These are phyloP conservation scores for Cladophialophora immunda DNA, from an alignment of 2,329 filamentous ascomycete species.

Conservation along the genomic window DNA sequence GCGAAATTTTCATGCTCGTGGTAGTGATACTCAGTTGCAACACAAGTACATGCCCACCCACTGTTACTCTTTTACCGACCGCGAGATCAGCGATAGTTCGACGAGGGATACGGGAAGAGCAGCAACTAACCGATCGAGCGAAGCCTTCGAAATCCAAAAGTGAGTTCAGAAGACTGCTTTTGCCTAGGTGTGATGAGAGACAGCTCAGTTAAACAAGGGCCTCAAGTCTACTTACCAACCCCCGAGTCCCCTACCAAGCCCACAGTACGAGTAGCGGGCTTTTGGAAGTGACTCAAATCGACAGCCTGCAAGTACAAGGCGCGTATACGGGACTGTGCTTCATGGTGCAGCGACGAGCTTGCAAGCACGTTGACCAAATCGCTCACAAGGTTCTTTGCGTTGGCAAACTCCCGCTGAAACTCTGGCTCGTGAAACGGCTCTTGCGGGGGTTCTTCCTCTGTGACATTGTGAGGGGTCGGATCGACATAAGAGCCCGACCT, in stretches of 20 bases:
- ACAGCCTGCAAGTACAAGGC: slow-evolving; percentile 15
- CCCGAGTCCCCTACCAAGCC: slow-evolving; percentile 16
- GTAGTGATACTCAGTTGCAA: slow-evolving; percentile 23
- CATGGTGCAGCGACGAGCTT: slow-evolving; percentile 18
- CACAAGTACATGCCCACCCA: slow-evolving; percentile 20
- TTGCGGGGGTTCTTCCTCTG: slow-evolving; percentile 20
- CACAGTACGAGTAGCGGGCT: slow-evolving; percentile 16
- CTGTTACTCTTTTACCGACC: slow-evolving; percentile 14
- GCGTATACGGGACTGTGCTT: slow-evolving; percentile 6
- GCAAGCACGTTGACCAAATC: slow-evolving; percentile 14
- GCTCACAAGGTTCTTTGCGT: slow-evolving; percentile 4
- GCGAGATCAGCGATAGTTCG: slow-evolving; percentile 4
- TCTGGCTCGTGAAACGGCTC: slow-evolving; percentile 17
- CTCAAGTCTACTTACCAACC: slow-evolving; percentile 13
- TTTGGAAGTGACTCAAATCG: slow-evolving; percentile 11
- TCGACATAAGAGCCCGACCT: slow-evolving; percentile 13
- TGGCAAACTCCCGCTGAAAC: slow-evolving; percentile 12
- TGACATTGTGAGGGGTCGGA: slow-evolving; percentile 9
- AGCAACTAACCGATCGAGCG: slow-evolving; percentile 20
- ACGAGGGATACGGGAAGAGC: background rate
- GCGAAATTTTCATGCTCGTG: slow-evolving; percentile 16
- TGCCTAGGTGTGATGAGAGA: slow-evolving; percentile 9
- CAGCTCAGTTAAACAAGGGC: background rate
- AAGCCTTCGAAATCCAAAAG: slow-evolving; percentile 12
- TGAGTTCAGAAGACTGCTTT: slow-evolving; percentile 22